Conservation (phyloP, 371 early-diverging fungal species). For the Mucor lusitanicus region DNA sequence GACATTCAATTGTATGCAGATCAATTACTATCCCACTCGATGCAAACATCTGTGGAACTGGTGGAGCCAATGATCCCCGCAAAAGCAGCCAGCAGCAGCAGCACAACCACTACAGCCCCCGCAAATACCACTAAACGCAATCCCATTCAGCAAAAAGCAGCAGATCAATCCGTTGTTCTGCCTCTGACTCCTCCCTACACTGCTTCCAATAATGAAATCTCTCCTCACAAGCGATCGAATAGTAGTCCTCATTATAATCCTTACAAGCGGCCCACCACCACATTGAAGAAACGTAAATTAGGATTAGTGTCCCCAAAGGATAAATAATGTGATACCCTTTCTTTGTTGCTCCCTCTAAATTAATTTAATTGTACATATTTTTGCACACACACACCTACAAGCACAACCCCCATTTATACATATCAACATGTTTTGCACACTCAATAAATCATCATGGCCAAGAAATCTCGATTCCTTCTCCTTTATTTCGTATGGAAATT, state of each 20-base stretch:
- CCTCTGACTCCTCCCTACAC: slow-evolving; percentile 18
- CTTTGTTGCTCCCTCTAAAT: neutral
- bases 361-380: neutral
- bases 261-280: neutral
- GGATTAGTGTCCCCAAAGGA: slow-evolving; percentile 14
- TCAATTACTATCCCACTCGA: slow-evolving; percentile 42
- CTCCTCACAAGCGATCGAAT: neutral
- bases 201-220: neutral
- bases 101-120: neutral
- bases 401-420: neutral
- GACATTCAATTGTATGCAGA: slow-evolving; percentile 69
- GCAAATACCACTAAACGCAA: neutral
- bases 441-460: neutral
- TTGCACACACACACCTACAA: neutral
- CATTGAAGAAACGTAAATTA: neutral
- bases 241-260: neutral
- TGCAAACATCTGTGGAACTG: slow-evolving; percentile 2
- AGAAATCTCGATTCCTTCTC: neutral
- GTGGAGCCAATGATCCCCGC: neutral
- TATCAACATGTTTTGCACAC: neutral
- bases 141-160: neutral
- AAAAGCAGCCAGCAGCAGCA: neutral
- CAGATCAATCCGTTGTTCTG: neutral
- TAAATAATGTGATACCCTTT: neutral
- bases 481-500: neutral